phyloP scores from a whole-genome alignment of 2,329 filamentous ascomycete genomes.

The Fusarium illudens region DNA sequence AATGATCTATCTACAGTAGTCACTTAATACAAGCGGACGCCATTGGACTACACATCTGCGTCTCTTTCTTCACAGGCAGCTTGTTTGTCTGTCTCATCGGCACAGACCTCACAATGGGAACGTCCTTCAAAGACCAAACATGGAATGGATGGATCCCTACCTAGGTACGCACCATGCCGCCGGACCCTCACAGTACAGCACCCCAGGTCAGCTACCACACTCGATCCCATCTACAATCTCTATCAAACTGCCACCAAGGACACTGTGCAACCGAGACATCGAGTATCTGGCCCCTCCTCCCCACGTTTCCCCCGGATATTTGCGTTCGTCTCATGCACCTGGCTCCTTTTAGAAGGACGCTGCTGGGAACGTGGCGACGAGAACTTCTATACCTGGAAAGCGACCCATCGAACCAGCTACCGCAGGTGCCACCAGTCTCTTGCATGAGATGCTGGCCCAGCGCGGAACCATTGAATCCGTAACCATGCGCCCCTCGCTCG shows the following conservation, averaged over 20 bases:
- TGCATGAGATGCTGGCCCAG: slow-evolving; percentile 5
- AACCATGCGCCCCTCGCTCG: slow-evolving; percentile 3
- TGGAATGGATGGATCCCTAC: too few species aligned
- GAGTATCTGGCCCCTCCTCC: slow-evolving; percentile 3
- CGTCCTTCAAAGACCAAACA: background rate
- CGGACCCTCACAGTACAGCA: background rate
- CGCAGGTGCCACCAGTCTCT: slow-evolving; percentile 4
- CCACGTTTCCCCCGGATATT: slow-evolving; percentile 26
- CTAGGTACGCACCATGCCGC: background rate
- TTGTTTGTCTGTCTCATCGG: background rate
- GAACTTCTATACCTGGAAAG: slow-evolving; percentile 4
- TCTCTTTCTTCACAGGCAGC: background rate
- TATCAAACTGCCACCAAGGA: slow-evolving; percentile 3
- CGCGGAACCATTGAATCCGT: slow-evolving; percentile 9
- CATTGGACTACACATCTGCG: background rate
- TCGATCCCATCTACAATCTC: background rate
- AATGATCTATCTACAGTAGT: background rate
- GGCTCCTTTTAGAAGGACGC: slow-evolving; percentile 26
- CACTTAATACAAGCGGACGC: background rate
- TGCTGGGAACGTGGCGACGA: slow-evolving; percentile 8
- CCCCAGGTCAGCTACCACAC: background rate
- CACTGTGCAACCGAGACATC: slow-evolving; percentile 20
- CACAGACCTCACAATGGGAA: background rate
- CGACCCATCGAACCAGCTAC: slow-evolving; percentile 9
- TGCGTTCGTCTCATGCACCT: slow-evolving; percentile 33